A percentile compares a stretch with the other conserved stretches of the same genome.
phyloP scores from a whole-genome alignment of 108 stramenopile genomes.

The Pseudonitzschia pungens region DNA sequence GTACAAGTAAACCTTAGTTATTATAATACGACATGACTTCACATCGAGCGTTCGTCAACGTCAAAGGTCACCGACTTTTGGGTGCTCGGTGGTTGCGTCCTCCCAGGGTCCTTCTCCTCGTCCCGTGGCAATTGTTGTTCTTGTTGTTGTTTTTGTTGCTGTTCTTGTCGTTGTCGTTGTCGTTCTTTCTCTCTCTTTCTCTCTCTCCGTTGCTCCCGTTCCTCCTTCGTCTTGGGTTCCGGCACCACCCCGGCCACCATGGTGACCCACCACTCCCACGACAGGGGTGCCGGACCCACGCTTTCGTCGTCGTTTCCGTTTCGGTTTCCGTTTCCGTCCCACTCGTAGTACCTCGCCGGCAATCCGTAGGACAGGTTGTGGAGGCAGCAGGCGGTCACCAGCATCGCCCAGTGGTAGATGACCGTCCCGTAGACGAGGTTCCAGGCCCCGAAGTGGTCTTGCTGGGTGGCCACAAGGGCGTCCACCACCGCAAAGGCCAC shows the following conservation, averaged over 20 bases:
- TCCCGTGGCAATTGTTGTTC: no score
- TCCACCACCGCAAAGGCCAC: slow-evolving; percentile 4
- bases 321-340: background rate
- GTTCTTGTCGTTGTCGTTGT: no score
- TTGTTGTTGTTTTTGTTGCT: no score
- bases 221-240: background rate
- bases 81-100: no score
- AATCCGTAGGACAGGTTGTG: slow-evolving; percentile 25
- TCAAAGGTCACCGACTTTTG: no score
- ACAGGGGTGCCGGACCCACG: background rate
- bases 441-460: slow-evolving; percentile 18
- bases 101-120: no score
- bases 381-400: slow-evolving; percentile 18
- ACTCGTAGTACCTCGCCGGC: background rate
- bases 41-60: no score
- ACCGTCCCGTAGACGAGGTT: slow-evolving; percentile 15
- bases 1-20: no score
- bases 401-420: slow-evolving; percentile 26
- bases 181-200: no score
- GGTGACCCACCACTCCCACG: slow-evolving; percentile 5
- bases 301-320: background rate
- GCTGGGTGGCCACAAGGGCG: background rate
- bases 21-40: no score
- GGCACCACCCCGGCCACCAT: background rate
- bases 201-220: no score